Evolutionary conservation across 2,329 filamentous ascomycete species (phyloP), one percentile per base, ranked within the genome.

Genomic region (Shiraia sp.): DNA sequence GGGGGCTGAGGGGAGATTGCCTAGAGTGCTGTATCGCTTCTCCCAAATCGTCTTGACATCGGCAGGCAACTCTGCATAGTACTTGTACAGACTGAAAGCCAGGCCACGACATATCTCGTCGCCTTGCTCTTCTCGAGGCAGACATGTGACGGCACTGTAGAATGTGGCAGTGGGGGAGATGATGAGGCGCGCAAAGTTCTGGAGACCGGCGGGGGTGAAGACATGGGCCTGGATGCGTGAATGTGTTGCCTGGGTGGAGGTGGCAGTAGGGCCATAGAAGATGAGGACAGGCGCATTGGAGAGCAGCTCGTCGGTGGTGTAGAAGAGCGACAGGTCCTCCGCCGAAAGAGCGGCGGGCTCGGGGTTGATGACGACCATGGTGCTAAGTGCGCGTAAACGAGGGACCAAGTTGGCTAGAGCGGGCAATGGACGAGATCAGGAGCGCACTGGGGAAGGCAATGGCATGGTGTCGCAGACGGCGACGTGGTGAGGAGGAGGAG

Each of bases 171-270:
- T 95, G 31, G 93, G 93, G 16, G 92, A 95, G 53, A 97, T 86
- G 47, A 92, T 95, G 55, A 99, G 83, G 60, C 92, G 89, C 46
- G 88, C 85, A 67, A 92, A 99, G 57, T 87, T 92, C 64, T 89
- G 87, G 58, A 95, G 86, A 54, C 93, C 93, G 52, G 90, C 91
- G 2, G 90, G 84, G 47, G 88, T 88, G 73, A 95, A 89, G 71
- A 99, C 82, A 71, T 97, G 93, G 52, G 93, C 82, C 75, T 97
- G 92, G 56, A 97, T 91, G 70, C 93, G 87, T 50, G 92, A 96
- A 72, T 87, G 92, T 72, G 90, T 95, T 62, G 85, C 83, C 54
- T 87, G 87, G 72, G 95, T 95, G 61, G 88, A 85, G 30, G 90
- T 95, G 22, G 91, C 90, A 32, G 92, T 92, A 12, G 90, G 83